Percentiles rank a stretch among this genome's conserved stretches.
phyloP scores from a whole-genome alignment of 2,329 filamentous ascomycete genomes.

The Macrophomina tecta region DNA sequence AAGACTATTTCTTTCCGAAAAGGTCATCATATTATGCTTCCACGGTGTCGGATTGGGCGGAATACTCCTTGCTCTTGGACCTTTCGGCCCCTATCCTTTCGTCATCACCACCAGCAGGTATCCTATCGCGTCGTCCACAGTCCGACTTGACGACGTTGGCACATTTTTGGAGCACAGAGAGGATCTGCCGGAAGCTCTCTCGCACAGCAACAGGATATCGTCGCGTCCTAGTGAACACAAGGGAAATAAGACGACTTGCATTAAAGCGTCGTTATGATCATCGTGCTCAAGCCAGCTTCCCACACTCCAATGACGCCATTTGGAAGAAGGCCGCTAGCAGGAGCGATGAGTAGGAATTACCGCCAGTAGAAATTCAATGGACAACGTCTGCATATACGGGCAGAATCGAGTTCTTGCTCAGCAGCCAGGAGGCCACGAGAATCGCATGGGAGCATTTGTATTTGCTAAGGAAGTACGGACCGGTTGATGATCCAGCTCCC shows the following conservation, averaged over 20 bases:
- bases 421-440: too few relatives aligned
- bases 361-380: not conserved
- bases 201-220: not conserved
- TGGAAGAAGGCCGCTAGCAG: not conserved
- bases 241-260: not conserved
- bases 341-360: not conserved
- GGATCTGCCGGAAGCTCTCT: not conserved
- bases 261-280: not conserved
- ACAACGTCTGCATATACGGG: not conserved
- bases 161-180: not conserved
- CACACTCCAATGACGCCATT: not conserved
- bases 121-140: not conserved
- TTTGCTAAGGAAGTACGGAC: slow-evolving; percentile 9
- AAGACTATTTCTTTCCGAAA: slow-evolving; percentile 10
- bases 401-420: not conserved
- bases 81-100: slow-evolving; percentile 5
- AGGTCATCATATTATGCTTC: slow-evolving; percentile 23
- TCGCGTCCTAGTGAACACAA: slow-evolving; percentile 1
- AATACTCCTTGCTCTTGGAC: slow-evolving; percentile 10
- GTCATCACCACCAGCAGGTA: slow-evolving; percentile 1
- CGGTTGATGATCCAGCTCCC: not conserved
- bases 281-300: not conserved
- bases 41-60: slow-evolving; percentile 9
- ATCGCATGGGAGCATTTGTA: not conserved
- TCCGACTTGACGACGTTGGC: not conserved